These are phyloP conservation scores for Wickerhamiella kurtzmanii DNA, from an alignment of 805 yeast species.

Conservation along the genomic window DNA sequence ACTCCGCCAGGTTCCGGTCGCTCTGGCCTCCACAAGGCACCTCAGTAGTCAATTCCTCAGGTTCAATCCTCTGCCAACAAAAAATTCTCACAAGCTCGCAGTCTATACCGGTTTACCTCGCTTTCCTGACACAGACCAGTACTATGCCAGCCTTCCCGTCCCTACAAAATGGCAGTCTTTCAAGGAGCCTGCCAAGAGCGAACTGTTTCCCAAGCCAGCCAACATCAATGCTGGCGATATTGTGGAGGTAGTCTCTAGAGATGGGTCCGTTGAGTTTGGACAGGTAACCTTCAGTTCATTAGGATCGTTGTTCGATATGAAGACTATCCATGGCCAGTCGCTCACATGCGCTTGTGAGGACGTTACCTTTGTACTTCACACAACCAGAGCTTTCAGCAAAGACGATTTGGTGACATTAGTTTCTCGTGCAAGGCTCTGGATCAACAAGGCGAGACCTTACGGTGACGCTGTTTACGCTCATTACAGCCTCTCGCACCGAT, in stretches of 20 bases:
- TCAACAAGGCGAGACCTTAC: conserved; percentile 2
- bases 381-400: not conserved
- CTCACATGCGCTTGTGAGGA: conserved; percentile 2
- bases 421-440: not conserved
- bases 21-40: not conserved
- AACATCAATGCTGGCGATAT: conserved; percentile 15
- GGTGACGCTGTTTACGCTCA: conserved; percentile 9
- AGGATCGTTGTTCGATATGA: conserved; percentile 11
- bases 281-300: conserved; percentile 14
- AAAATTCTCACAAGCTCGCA: conserved; percentile 2
- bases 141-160: conserved; percentile 4
- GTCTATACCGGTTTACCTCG: conserved; percentile 11
- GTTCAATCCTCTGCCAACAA: conserved; percentile 14
- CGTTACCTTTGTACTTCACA: conserved; percentile 9
- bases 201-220: not conserved
- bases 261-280: conserved; percentile 11
- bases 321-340: conserved; percentile 4
- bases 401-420: not conserved
- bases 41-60: conserved; percentile 6
- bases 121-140: conserved; percentile 14
- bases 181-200: not conserved
- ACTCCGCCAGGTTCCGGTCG: not conserved
- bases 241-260: conserved; percentile 11
- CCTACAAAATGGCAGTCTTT: not conserved
- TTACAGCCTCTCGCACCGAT: not conserved